These are phyloP conservation scores for Vigna hirtella DNA, from an alignment of 306 rosid species.

Conservation along the genomic window DNA sequence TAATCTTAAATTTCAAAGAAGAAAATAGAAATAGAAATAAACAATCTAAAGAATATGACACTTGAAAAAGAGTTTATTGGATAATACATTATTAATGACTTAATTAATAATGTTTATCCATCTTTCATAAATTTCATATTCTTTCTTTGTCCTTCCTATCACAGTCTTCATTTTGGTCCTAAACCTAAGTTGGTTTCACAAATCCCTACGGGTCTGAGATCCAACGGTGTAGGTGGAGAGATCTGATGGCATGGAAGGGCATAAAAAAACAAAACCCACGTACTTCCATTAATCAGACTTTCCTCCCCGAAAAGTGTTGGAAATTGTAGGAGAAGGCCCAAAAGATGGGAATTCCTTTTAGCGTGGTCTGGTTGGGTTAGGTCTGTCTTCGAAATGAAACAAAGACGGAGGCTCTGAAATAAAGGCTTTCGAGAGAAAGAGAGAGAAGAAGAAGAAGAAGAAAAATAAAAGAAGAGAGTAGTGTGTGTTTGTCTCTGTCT, in stretches of 20 bases:
- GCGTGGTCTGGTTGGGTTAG: slow-evolving; percentile 41
- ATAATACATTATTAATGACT: too few relatives aligned
- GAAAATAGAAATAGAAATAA: too few relatives aligned
- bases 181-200: slow-evolving; percentile 28
- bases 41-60: too few relatives aligned
- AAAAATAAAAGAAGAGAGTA: slow-evolving; percentile 14
- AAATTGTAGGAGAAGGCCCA: slow-evolving; percentile 21
- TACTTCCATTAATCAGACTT: neutral
- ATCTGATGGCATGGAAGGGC: neutral
- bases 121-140: too few relatives aligned
- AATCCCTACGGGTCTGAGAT: neutral
- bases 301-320: neutral
- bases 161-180: neutral
- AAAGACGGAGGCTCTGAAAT: slow-evolving; percentile 44
- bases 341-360: slow-evolving; percentile 15
- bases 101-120: neutral
- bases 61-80: too few relatives aligned
- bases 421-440: slow-evolving; percentile 27
- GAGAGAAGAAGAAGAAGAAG: slow-evolving; percentile 12
- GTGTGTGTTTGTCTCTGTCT: too few relatives aligned
- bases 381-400: slow-evolving; percentile 46
- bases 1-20: too few relatives aligned
- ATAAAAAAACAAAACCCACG: neutral
- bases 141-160: too few relatives aligned
- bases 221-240: slow-evolving; percentile 9